Evolutionary conservation across 2,329 filamentous ascomycete species (phyloP).

Genomic region (Scolecobasidium constrictum): DNA sequence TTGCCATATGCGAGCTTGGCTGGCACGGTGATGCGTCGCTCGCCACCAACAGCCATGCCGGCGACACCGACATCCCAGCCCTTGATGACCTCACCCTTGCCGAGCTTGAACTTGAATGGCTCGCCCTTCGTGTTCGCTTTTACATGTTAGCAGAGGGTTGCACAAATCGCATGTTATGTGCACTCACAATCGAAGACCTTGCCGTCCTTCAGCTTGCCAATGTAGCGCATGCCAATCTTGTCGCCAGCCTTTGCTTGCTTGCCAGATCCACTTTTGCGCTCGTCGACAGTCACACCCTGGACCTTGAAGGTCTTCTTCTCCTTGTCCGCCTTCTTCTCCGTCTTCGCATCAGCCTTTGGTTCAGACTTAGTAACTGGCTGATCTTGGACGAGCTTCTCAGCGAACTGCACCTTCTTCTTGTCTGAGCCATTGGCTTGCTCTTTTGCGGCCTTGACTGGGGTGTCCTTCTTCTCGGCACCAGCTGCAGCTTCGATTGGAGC

Average conservation of each 20-base stretch:
- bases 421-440: conserved; percentile 52
- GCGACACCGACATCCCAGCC: conserved; percentile 93
- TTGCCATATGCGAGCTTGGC: conserved; percentile 81
- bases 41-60: conserved; percentile 88
- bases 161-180: conserved; percentile 1
- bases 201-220: conserved; percentile 85
- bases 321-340: conserved; percentile 33
- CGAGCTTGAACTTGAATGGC: conserved; percentile 92
- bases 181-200: conserved; percentile 87
- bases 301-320: conserved; percentile 58
- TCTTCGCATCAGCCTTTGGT: conserved; percentile 57
- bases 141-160: background rate
- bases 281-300: conserved; percentile 83
- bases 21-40: conserved; percentile 86
- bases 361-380: conserved; percentile 46
- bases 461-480: conserved; percentile 41
- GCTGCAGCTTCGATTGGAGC: conserved; percentile 39
- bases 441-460: conserved; percentile 67
- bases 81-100: conserved; percentile 93
- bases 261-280: conserved; percentile 84
- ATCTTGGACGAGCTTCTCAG: conserved; percentile 69
- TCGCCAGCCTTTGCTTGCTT: conserved; percentile 82
- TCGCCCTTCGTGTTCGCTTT: conserved; percentile 97
- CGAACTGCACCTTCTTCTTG: conserved; percentile 15
- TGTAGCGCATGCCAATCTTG: conserved; percentile 90